Base-by-base conservation (phyloP, 2,329 filamentous ascomycete species). In the Colletotrichum paranaense region DNA sequence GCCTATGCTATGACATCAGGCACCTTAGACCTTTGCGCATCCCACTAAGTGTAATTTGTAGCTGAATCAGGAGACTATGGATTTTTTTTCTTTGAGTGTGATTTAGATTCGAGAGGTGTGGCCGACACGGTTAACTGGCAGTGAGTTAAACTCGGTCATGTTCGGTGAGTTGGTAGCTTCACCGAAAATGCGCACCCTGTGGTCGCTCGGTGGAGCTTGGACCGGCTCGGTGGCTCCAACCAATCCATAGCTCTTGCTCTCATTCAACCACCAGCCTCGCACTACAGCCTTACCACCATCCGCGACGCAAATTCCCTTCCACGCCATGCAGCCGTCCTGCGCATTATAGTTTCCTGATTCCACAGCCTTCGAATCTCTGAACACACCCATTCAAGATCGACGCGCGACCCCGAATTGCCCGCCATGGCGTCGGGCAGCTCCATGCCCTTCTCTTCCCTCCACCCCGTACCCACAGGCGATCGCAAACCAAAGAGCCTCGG, bases 401-500 rank as follows among this genome's bases (percentile, higher is more conserved):
- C 9, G 4, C 11, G n/a, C 30, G 49, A 60, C 24, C 49, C 16
- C 58, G 28, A 30, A 30, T 57, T 62, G 55, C 55, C 46, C 60
- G 73, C 42, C 16, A 78, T 77, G 77, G 57, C 74, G 69, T 76
- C 75, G 62, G 75, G 76, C 72, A 58, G 46, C 62, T 73, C 67
- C 9, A 73, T 69, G 67, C 71, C 71, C 9, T 75, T 85, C 8
- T 88, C 94, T 64, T 89, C 91, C 11, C 84, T 95, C 72, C 89
- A 90, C 70, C 90, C 93, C 55, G 90, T 88, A 86, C 90, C 92
- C 19, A 84, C 87, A 75, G 87, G 84, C 78, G 88, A 86, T 83
- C 89, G 85, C 79, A 87, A 85, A 78, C 87, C 88, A 38, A 90
- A 89, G 79, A 89, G 87, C 59, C 86, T 98, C n/a, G 87, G 89